phyloP scores from a whole-genome alignment of 768 basidiomycete genomes.

The Suillus placidus region DNA sequence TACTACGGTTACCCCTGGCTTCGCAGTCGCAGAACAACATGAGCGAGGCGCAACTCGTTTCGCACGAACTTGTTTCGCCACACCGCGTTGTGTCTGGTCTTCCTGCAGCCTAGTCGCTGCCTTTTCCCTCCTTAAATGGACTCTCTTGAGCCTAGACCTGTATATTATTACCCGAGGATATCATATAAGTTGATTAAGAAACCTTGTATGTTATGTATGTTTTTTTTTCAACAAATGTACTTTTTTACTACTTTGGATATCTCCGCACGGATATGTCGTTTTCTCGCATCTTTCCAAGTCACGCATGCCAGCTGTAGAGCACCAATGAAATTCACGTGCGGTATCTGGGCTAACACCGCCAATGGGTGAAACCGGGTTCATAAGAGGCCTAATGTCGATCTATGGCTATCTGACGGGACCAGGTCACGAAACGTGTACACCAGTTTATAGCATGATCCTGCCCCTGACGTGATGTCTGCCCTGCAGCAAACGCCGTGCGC shows the following conservation, averaged over 20 bases:
- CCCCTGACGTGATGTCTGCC: neutral
- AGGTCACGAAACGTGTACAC: neutral
- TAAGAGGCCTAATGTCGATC: constrained; percentile 2
- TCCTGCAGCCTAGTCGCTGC: constrained; percentile 16
- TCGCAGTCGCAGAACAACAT: constrained; percentile 37
- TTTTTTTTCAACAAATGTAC: constrained; percentile 22
- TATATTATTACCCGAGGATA: constrained; percentile 4
- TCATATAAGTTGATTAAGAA: neutral
- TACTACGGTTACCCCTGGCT: constrained; percentile 18
- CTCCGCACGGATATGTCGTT: constrained; percentile 14
- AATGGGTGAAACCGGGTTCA: neutral
- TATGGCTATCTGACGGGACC: neutral
- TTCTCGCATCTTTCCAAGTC: constrained; percentile 12
- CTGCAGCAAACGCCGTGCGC: constrained; percentile 26
- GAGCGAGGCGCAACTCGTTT: constrained; percentile 49
- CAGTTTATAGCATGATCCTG: neutral
- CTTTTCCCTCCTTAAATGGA: neutral
- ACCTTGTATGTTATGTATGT: constrained; percentile 24
- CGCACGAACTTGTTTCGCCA: constrained; percentile 20
- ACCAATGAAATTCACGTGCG: neutral
- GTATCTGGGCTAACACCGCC: constrained; percentile 4
- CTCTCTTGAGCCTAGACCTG: constrained; percentile 7
- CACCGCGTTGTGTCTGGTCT: constrained; percentile 13
- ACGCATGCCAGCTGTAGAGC: constrained; percentile 15
- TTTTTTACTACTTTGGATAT: constrained; percentile 13